Base-by-base conservation (phyloP, 2,329 filamentous ascomycete species). In the Thermothelomyces thermophilus region DNA sequence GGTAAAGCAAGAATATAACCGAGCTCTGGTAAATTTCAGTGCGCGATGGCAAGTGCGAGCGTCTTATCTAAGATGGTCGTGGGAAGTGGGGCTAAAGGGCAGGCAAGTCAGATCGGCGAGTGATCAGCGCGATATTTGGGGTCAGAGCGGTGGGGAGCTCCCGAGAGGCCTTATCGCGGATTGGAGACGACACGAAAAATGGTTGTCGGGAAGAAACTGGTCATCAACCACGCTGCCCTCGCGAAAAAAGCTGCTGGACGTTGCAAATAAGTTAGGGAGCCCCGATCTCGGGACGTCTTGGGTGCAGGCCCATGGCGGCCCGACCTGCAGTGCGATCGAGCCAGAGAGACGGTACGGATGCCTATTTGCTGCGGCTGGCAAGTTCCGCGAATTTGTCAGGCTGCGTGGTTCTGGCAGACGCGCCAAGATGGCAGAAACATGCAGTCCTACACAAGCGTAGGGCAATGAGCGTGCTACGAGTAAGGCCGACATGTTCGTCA, bases 321-420 rank as follows among this genome's bases (percentile, higher is more conserved):
- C 40, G 40, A 17, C 24, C 40, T 52, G 39, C 35, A 42, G 46
- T 42, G 41, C 37, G 16, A 41, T 41, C 33, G 28, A 41, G 31
- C 51, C 45, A 45, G 8, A 24, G 10, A 20, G 37, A 24, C 46
- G 51, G 36, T 13, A 53, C 31, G 17, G 17, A 28, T n/a, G 35
- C 48, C 48, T 28, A 50, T 45, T 50, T 46, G 48, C 41, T 43
- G 31, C 8, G 14, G 3, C 17, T 16, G 19, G 30, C 28, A 16
- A 24, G 31, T 13, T 28, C 33, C 8, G 19, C 11, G 19, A 20
- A 43, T 34, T 43, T 16, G 11, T n/a, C 31, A 34, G 4, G 31
- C 24, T 41, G 26, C n/a, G 24, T 13, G 16, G 22, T 11, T n/a
- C n/a, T n/a, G n/a, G n/a, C n/a, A n/a, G n/a, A n/a, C n/a, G n/a